A percentile compares a stretch with the other conserved stretches of the same genome.
phyloP scores from a whole-genome alignment of 1,284 basidiomycete species.

The Apiotrichum veenhuisii region DNA sequence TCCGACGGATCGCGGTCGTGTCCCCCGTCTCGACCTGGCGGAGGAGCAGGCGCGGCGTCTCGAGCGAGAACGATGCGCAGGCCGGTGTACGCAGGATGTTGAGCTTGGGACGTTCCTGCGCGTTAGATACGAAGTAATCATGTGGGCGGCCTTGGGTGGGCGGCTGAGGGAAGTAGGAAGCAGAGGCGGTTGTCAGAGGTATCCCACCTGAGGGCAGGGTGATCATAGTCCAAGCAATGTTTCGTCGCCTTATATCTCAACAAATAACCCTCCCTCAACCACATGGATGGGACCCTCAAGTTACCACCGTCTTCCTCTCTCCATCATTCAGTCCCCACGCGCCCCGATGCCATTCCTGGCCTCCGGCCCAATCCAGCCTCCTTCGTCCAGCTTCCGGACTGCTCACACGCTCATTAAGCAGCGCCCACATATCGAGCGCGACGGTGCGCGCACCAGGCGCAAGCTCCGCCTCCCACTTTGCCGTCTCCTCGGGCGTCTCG shows the following conservation, averaged over 20 bases:
- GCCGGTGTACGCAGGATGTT: conserved; percentile 32
- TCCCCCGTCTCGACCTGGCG: conserved; percentile 35
- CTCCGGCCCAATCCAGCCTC: too few relatives aligned
- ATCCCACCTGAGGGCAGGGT: too few relatives aligned
- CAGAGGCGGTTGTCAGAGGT: neutral
- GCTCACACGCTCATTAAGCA: conserved; percentile 29
- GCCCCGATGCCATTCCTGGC: too few relatives aligned
- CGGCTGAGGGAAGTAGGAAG: neutral
- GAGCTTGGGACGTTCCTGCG: conserved; percentile 18
- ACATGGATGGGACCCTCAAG: too few relatives aligned
- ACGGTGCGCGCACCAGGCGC: conserved; percentile 14
- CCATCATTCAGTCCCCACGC: too few relatives aligned
- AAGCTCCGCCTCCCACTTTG: conserved; percentile 27
- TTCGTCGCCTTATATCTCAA: too few relatives aligned
- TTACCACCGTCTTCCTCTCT: too few relatives aligned
- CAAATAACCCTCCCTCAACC: too few relatives aligned
- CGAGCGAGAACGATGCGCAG: conserved; percentile 29
- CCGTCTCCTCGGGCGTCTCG: conserved; percentile 21
- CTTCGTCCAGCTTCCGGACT: too few relatives aligned
- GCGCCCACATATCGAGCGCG: conserved; percentile 19
- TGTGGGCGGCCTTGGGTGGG: neutral
- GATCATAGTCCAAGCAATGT: too few relatives aligned
- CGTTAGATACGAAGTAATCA: neutral
- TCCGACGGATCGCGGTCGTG: conserved; percentile 34
- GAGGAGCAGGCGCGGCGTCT: conserved; percentile 31